phyloP scores from a whole-genome alignment of 2,329 filamentous ascomycete species.

The Calonectria naviculata region DNA sequence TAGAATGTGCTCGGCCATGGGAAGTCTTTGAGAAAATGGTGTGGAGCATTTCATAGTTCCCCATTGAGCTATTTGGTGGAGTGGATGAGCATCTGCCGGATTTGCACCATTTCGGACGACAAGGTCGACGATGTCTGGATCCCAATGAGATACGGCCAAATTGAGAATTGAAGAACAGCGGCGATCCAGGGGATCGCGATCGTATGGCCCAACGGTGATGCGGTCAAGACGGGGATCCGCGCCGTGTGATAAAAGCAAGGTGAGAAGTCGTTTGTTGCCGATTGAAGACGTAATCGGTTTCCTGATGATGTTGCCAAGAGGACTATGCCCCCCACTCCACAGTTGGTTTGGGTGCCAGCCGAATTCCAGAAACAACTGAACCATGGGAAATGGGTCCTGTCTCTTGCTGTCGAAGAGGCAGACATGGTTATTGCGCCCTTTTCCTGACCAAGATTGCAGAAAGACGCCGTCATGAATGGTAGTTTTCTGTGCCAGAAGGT shows the following conservation, averaged over 20 bases:
- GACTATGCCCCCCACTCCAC: not conserved
- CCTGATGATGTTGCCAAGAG: not conserved
- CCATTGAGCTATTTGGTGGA: not conserved
- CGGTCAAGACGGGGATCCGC: not conserved
- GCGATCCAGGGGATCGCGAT: not conserved
- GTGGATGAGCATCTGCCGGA: not conserved
- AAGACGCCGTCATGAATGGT: slow-evolving; percentile 7
- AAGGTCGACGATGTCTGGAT: not conserved
- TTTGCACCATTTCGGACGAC: not conserved
- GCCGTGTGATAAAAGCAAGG: not conserved
- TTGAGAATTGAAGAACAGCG: not conserved
- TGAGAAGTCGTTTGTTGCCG: not conserved
- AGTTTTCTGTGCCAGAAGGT: not conserved
- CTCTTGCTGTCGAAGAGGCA: not conserved
- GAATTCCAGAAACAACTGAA: slow-evolving; percentile 12
- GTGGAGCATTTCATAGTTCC: not conserved
- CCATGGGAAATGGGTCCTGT: not conserved
- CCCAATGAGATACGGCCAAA: not conserved
- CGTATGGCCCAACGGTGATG: not conserved
- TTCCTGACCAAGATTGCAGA: not conserved
- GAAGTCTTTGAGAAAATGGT: not conserved
- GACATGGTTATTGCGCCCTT: not conserved
- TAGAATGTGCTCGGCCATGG: slow-evolving; percentile 5
- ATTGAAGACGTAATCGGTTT: not conserved
- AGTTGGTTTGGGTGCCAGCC: slow-evolving; percentile 19